phyloP scores from a whole-genome alignment of 352 stramenopile species.

The Phytophthora meadii region DNA sequence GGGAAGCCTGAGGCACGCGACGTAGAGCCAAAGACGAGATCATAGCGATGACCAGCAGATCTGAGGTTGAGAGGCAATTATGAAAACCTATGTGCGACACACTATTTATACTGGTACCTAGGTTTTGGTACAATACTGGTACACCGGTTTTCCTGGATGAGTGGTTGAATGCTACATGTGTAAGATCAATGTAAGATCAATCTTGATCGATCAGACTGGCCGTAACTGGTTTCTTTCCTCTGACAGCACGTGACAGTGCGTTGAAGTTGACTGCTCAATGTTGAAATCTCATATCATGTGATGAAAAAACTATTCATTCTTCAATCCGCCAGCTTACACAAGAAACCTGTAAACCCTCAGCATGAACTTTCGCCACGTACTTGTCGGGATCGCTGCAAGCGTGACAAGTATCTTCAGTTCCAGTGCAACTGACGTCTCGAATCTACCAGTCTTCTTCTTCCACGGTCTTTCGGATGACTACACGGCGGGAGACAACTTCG shows the following conservation, averaged over 20 bases:
- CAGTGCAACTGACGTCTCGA: background rate
- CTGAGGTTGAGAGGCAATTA: conserved; percentile 11
- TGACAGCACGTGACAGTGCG: background rate
- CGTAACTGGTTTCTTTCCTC: conserved; percentile 3
- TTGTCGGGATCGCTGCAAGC: background rate
- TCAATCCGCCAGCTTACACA: no score
- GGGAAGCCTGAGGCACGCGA: conserved; percentile 16
- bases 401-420: background rate
- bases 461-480: conserved; percentile 31
- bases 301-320: no score
- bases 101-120: background rate
- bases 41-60: conserved; percentile 17
- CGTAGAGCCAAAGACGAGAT: conserved; percentile 24
- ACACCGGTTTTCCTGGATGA: no score
- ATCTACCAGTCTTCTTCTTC: conserved; percentile 51
- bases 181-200: no score
- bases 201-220: no score
- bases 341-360: no score
- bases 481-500: conserved; percentile 4
- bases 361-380: conserved; percentile 3
- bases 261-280: background rate
- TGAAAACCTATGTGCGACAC: background rate
- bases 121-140: background rate
- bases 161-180: no score
- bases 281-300: no score